A percentile compares a stretch with the other conserved stretches of the same genome.
Conservation (phyloP, 306 rosid genomes). For the Cercis canadensis region DNA sequence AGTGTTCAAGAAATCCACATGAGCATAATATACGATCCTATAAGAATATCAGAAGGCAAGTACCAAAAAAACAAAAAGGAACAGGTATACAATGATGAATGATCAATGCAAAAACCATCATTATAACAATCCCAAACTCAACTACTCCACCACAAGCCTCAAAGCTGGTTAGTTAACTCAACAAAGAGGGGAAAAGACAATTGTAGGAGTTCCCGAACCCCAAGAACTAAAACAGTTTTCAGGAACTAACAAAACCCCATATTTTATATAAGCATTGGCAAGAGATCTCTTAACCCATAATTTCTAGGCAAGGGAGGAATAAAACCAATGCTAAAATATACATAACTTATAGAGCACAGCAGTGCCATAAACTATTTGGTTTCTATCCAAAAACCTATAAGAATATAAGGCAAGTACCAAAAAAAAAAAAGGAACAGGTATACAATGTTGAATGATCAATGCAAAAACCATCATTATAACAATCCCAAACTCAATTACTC, state of each 20-base stretch:
- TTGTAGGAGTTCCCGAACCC: conserved; percentile 50
- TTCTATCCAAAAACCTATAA: too few relatives aligned
- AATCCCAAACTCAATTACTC: neutral
- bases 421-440: neutral
- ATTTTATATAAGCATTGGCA: conserved; percentile 42
- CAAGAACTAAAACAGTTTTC: conserved; percentile 36
- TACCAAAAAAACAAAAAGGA: neutral
- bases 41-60: neutral
- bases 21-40: too few relatives aligned
- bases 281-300: conserved; percentile 30
- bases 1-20: neutral
- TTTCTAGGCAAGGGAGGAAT: conserved; percentile 20
- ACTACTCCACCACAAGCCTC: neutral
- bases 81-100: neutral
- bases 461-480: neutral
- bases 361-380: too few relatives aligned
- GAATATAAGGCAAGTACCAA: too few relatives aligned
- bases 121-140: neutral
- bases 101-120: neutral
- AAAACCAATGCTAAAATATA: conserved; percentile 27
- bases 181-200: neutral
- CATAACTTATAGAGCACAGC: too few relatives aligned
- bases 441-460: neutral
- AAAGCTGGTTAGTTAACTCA: neutral
- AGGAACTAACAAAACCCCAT: conserved; percentile 44